phyloP scores from a whole-genome alignment of 805 yeast genomes.

The Zygoascus bituminiphila region DNA sequence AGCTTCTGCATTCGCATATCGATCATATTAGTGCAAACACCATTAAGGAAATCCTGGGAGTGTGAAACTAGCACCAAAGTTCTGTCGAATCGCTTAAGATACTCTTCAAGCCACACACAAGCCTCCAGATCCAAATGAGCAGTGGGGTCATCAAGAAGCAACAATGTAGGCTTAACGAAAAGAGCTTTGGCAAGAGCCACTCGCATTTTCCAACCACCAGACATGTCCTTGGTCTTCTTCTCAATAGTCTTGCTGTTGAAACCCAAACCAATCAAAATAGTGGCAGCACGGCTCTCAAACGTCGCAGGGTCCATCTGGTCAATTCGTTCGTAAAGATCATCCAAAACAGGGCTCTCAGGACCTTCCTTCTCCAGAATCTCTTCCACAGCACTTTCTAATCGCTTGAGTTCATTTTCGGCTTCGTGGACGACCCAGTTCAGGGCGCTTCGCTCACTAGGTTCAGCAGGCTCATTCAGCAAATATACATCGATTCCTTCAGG shows the following conservation, averaged over 20 bases:
- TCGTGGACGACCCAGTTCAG: conserved; percentile 94
- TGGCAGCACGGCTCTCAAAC: conserved; percentile 93
- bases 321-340: conserved; percentile 87
- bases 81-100: conserved; percentile 88
- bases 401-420: conserved; percentile 87
- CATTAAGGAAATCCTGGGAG: conserved; percentile 98
- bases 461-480: conserved; percentile 95
- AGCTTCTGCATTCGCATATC: conserved; percentile 87
- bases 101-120: conserved; percentile 99
- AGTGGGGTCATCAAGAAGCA: conserved; percentile 95
- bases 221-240: conserved; percentile 97
- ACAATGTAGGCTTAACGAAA: conserved; percentile 93
- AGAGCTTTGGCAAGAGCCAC: conserved; percentile 97
- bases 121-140: conserved; percentile 99
- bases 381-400: conserved; percentile 87
- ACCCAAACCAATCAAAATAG: conserved; percentile 94
- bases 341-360: conserved; percentile 82
- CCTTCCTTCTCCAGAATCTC: conserved; percentile 84
- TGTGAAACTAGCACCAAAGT: conserved; percentile 91
- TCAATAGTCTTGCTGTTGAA: conserved; percentile 79
- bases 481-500: conserved; percentile 90
- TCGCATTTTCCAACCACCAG: conserved; percentile 99
- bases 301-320: conserved; percentile 95
- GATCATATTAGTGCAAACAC: conserved; percentile 96
- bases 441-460: conserved; percentile 84